Evolutionary conservation across 2,329 filamentous ascomycete species (phyloP).

Genomic region (Aspergillus sp.): DNA sequence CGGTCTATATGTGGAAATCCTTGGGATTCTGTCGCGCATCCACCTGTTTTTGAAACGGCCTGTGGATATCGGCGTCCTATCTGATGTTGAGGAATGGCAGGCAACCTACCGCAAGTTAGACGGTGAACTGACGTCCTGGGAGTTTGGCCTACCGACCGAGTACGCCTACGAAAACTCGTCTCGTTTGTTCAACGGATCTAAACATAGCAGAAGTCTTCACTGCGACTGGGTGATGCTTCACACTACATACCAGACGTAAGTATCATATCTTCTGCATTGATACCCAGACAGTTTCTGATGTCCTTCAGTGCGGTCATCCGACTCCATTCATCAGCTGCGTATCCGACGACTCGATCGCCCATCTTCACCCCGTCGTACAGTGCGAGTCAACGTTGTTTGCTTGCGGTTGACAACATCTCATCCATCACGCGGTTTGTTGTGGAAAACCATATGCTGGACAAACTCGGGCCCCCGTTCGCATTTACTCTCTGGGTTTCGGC

Average conservation of each 20-base stretch:
- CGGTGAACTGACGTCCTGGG: constrained; percentile 76
- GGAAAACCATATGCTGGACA: constrained; percentile 69
- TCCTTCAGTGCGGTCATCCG: constrained; percentile 70
- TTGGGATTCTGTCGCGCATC: constrained; percentile 82
- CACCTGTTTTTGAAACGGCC: constrained; percentile 87
- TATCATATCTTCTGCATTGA: constrained; percentile 9
- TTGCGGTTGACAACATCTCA: constrained; percentile 79
- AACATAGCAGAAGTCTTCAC: constrained; percentile 67
- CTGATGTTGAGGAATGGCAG: constrained; percentile 89
- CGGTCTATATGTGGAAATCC: constrained; percentile 84
- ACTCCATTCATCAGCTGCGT: constrained; percentile 87
- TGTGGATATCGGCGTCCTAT: constrained; percentile 79
- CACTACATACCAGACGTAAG: constrained; percentile 79
- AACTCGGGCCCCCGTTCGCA: constrained; percentile 85
- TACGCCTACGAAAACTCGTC: constrained; percentile 73
- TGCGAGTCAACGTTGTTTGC: constrained; percentile 78
- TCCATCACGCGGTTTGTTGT: constrained; percentile 76
- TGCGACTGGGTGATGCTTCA: constrained; percentile 91
- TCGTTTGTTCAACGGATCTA: constrained; percentile 67
- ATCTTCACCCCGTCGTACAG: constrained; percentile 89
- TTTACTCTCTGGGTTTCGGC: constrained; percentile 93
- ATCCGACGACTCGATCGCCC: constrained; percentile 81
- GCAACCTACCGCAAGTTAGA: constrained; percentile 82
- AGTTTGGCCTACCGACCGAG: constrained; percentile 76
- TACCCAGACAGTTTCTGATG: background rate